phyloP scores from a whole-genome alignment of 208 protist genomes.

The Tritrichomonas musculus region DNA sequence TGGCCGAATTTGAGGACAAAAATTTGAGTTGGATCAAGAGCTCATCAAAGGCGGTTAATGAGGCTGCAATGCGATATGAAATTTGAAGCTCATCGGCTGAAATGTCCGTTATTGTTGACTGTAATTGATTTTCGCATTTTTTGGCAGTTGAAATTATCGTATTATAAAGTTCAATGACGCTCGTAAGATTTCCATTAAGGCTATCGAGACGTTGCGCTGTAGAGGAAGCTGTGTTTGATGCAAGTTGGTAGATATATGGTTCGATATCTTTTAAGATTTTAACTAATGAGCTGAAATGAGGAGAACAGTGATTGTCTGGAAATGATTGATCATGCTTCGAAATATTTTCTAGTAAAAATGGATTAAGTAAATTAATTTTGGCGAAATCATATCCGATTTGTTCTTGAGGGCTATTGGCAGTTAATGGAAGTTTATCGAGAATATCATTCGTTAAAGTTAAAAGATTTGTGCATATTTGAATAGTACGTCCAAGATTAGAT shows the following conservation, averaged over 20 bases:
- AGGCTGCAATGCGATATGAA: neutral
- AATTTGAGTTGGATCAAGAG: neutral
- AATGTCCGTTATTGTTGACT: neutral
- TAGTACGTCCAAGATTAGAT: neutral
- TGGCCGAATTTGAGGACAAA: neutral
- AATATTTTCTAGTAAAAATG: neutral
- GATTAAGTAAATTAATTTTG: neutral
- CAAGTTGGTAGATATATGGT: neutral
- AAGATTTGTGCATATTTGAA: neutral
- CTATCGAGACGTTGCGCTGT: neutral
- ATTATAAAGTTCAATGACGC: neutral
- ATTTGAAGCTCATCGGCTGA: neutral
- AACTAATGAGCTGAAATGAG: neutral
- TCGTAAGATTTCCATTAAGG: neutral
- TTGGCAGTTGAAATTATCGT: neutral
- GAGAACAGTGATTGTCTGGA: neutral
- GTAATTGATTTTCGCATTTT: neutral
- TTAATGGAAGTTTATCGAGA: neutral
- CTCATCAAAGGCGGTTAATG: neutral
- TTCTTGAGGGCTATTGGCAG: neutral
- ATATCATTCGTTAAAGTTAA: neutral
- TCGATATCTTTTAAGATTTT: neutral
- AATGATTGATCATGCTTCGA: neutral
- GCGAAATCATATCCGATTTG: neutral
- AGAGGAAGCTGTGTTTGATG: neutral